Evolutionary conservation across 495 filamentous ascomycete species (phyloP).

Genomic region (Daldinia loculata): DNA sequence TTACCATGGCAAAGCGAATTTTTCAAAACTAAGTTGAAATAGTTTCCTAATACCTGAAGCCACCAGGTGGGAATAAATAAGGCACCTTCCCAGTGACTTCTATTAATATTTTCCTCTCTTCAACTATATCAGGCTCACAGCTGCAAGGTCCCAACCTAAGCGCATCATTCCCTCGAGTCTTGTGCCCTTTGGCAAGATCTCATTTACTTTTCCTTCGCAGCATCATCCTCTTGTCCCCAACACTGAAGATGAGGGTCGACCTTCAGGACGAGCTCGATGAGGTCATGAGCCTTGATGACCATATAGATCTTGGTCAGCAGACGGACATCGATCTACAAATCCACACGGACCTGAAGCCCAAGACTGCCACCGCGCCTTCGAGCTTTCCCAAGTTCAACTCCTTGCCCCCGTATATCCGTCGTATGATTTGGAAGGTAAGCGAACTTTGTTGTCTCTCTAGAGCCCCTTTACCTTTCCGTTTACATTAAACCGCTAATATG

Average conservation of each 20-base stretch:
- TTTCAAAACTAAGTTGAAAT: background rate
- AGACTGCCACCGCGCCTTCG: background rate
- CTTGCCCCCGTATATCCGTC: background rate
- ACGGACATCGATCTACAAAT: too few species aligned
- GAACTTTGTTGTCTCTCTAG: background rate
- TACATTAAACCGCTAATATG: background rate
- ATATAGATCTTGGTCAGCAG: too few species aligned
- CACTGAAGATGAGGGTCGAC: background rate
- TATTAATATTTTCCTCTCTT: background rate
- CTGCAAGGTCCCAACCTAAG: background rate
- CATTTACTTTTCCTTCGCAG: background rate
- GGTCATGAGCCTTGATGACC: background rate
- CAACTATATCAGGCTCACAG: background rate
- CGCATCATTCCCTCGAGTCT: background rate
- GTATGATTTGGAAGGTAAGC: conserved; percentile 12
- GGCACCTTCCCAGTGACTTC: background rate
- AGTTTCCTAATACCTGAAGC: background rate
- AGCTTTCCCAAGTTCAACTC: background rate
- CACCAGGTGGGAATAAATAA: background rate
- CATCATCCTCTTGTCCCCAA: background rate
- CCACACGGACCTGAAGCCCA: background rate
- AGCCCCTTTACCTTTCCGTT: background rate
- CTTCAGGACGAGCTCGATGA: background rate
- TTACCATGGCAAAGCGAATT: background rate
- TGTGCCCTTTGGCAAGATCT: background rate